Conservation (phyloP, 2,329 filamentous ascomycete genomes). For the Neophaeococcomyces mojaviensis region DNA sequence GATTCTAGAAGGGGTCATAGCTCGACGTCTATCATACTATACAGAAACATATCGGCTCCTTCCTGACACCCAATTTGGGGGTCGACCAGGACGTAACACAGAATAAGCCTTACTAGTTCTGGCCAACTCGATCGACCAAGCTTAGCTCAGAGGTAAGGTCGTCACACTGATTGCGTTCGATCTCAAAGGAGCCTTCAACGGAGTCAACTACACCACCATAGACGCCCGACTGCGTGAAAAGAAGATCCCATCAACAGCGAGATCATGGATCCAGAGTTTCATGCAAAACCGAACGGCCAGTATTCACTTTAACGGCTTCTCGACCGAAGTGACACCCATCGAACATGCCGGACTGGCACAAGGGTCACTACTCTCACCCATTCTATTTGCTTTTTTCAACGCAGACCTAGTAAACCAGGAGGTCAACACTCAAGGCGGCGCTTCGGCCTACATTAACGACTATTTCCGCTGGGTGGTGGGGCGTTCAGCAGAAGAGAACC, state of each 20-base stretch:
- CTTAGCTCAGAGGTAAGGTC: constrained; percentile 15
- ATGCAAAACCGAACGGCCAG: constrained; percentile 2
- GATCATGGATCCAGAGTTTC: neutral
- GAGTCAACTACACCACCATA: constrained; percentile 15
- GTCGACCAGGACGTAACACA: constrained; percentile 16
- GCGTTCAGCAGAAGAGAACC: constrained; percentile 7
- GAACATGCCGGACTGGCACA: constrained; percentile 23
- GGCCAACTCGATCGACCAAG: constrained; percentile 16
- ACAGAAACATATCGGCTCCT: constrained; percentile 21
- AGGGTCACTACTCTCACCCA: constrained; percentile 31
- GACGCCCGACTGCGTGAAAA: constrained; percentile 1
- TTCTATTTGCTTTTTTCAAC: constrained; percentile 35
- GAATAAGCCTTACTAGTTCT: constrained; percentile 24
- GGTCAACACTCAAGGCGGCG: constrained; percentile 26
- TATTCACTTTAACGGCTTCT: constrained; percentile 1
- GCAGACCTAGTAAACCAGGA: constrained; percentile 29
- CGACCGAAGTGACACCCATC: neutral
- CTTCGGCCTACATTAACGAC: constrained; percentile 16
- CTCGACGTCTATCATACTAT: constrained; percentile 17
- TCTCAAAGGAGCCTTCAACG: constrained; percentile 20
- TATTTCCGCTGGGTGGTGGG: constrained; percentile 10
- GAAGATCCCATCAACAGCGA: neutral
- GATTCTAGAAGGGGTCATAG: constrained; percentile 18
- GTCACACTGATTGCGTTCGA: constrained; percentile 13
- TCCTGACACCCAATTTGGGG: constrained; percentile 22